Percentiles rank a stretch among this genome's conserved stretches.
Conservation (phyloP, 1,284 basidiomycete species). For the Blastosporella zonata region DNA sequence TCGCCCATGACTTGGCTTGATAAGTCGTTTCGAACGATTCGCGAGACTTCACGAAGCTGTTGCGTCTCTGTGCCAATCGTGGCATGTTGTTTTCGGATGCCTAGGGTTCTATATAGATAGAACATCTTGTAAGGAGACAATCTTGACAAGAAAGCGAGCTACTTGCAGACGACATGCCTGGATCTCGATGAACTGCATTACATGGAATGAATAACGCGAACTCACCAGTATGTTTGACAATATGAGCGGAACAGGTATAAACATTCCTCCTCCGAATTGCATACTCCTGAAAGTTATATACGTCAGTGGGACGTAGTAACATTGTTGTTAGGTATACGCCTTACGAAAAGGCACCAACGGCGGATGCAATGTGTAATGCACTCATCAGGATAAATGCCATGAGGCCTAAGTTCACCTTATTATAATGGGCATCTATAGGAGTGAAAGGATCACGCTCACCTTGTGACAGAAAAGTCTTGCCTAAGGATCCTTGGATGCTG, state of each 20-base stretch:
- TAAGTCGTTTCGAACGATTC: slow-evolving; percentile 10
- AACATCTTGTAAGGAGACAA: not conserved
- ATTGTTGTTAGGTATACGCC: not conserved
- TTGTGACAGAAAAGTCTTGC: slow-evolving; percentile 14
- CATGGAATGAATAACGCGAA: not conserved
- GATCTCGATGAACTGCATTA: not conserved
- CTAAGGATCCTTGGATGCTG: slow-evolving; percentile 14
- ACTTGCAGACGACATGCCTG: slow-evolving; percentile 19
- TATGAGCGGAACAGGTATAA: slow-evolving; percentile 14
- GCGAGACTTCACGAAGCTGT: slow-evolving; percentile 8
- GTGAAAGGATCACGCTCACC: not conserved
- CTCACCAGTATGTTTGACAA: slow-evolving; percentile 17
- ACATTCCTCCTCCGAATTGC: slow-evolving; percentile 12
- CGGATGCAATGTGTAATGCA: slow-evolving; percentile 1
- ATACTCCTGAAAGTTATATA: not conserved
- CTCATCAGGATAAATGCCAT: slow-evolving; percentile 11
- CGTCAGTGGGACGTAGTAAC: not conserved
- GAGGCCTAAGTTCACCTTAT: not conserved
- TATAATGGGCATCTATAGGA: not conserved
- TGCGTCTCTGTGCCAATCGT: slow-evolving; percentile 10
- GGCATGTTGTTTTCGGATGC: slow-evolving; percentile 10
- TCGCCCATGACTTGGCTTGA: not conserved
- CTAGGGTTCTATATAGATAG: slow-evolving; percentile 9
- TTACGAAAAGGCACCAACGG: not conserved
- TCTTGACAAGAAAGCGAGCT: not conserved